Evolutionary conservation across 2,329 filamentous ascomycete species (phyloP), one percentile per base, ranked within the genome.

Genomic region (Penicillium sp.): DNA sequence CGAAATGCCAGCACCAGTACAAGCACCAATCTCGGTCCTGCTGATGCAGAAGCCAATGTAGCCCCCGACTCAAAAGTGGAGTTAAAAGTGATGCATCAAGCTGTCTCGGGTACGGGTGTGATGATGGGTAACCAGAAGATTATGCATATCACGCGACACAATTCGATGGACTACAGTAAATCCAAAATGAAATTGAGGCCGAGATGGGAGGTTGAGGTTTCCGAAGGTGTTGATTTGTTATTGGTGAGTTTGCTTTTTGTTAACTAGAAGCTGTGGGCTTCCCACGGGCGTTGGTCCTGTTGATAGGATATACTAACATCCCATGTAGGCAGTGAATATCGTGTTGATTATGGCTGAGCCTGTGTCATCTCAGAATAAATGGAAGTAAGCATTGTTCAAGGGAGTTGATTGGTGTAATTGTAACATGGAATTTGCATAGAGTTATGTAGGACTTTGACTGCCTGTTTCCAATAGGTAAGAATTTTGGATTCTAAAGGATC

Each of bases 221-320:
- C 60, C 0, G 63, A 65, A 44, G 63, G 65, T 1, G 65, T 67
- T 38, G 65, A 67, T 61, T 55, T 67, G 38, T 53, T 67, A 23
- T 33, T 67, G 54, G 64, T 66, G 44, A 60, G 64, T 64, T 27
- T 4, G 25, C 29, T 5, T 2, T 34, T 29, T 10, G 2, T 13
- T 13, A 13, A 31, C 5, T 31, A 31, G 11, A 5, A 29, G 6
- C 21, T 43, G n/a, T 34, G 4, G 15, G 11, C 36, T 25, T 27
- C 8, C 4, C 19, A 5, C 3, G 36, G 4, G 23, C 21, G 4
- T 36, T 52, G n/a, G 3, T 23, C 21, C 27, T 33, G 23, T 31
- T 8, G 27, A 46, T 2, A 11, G 4, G 23, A 19, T 34, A 11
- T 33, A 21, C 50, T 52, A 4, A 52, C 29, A 19, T 16, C 15